Evolutionary conservation across 495 filamentous ascomycete species (phyloP), one percentile per base, ranked within the genome.

Genomic region (Penicillium atrosanguineum): DNA sequence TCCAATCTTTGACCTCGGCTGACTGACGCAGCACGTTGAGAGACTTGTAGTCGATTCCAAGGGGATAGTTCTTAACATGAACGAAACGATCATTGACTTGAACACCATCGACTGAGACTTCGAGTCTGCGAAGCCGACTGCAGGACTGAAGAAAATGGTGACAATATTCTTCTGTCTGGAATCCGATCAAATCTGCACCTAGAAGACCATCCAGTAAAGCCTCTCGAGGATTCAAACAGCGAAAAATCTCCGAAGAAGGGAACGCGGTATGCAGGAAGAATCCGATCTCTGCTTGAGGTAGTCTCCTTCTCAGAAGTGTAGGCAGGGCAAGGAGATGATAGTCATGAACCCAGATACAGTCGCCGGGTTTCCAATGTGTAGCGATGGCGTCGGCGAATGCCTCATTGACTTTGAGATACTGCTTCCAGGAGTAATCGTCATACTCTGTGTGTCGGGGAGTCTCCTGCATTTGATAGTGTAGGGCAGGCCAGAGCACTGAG

Each of bases 401-500:
- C 63, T 89, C 83, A 68, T 95, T 95, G 60, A 95, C 77, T 37
- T 86, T 87, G 51, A 87, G 83, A 61, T 95, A 96, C 73, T 88
- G 93, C 56, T 86, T 81, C 90, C 90, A 96, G n/a, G 90, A 93
- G 64, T 95, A 91, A 61, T 95, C 90, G 62, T 90, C 84, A 60
- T 95, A 96, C 3, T 91, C 90, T 68, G 91, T 95, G 80, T 89
- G 95, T 74, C 94, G 94, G 18, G 91, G 91, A 60, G 88, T 89
- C 62, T 95, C 91, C 26, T 92, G 91, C 65, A 95, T 91, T 66
- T 94, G 89, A 68, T 96, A 95, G 67, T 96, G 90, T 68, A 95
- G 89, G 44, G 93, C 89, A 11, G 88, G 88, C 88, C 88, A 91
- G 21, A 91, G 75, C 28, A 90, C 86, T 61, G 88, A 78, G 64